Percentiles rank a stretch among this genome's conserved stretches.
Evolutionary conservation across 2,329 filamentous ascomycete genomes (phyloP).

Genomic region (Lachnellula occidentalis): DNA sequence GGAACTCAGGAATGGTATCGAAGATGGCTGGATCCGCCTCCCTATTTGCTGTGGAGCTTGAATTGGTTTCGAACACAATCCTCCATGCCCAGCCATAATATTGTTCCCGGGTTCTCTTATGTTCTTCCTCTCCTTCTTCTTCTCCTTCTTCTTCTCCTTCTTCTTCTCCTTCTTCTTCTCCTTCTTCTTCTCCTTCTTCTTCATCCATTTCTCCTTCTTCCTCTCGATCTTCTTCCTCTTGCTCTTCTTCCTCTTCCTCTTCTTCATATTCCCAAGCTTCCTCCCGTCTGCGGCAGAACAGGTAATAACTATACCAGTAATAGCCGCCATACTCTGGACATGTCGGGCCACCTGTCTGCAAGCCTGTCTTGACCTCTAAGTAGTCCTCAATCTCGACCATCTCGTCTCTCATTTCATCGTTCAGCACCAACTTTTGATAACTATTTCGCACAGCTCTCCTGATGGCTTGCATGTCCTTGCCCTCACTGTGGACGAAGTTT

Average conservation of each 20-base stretch:
- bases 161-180: no score
- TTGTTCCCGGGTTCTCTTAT: not conserved
- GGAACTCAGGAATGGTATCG: not conserved
- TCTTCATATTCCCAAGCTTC: not conserved
- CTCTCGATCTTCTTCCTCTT: no score
- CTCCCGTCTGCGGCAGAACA: not conserved
- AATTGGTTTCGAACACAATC: not conserved
- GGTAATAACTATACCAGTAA: not conserved
- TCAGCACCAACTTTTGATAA: not conserved
- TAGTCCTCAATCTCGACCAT: not conserved
- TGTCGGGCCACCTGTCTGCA: not conserved
- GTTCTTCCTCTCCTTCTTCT: not conserved
- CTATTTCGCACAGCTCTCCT: not conserved
- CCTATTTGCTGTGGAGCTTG: not conserved
- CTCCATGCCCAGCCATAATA: not conserved
- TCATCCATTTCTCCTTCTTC: no score
- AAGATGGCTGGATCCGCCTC: not conserved
- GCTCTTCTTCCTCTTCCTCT: not conserved
- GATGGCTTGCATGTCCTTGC: not conserved
- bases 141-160: no score
- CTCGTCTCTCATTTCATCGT: not conserved
- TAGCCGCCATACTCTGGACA: not conserved
- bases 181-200: no score
- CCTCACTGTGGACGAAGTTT: not conserved
- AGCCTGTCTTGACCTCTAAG: not conserved